Base-by-base conservation (phyloP, 192 early-diverging fungal species). In the Gigaspora rosea region DNA sequence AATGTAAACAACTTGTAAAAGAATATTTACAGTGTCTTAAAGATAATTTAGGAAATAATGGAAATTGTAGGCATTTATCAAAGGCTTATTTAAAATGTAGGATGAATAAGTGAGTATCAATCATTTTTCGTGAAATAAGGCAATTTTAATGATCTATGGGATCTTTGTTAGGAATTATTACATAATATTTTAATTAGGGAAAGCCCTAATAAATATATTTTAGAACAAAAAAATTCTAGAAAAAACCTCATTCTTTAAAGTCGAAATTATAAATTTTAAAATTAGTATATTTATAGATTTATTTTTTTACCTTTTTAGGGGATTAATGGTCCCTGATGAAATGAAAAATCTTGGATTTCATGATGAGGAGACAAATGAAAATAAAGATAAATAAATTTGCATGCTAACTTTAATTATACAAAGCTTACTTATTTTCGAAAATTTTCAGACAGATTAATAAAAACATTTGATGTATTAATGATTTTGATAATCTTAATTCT, bases 71-170 rank as follows among this genome's bases (percentile, higher is more conserved):
- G 18, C 72, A 84, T 16, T 66, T 96, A 7, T 92, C 94, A 15
- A 92, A 93, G 77, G 79, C 82, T 7, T 98, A 98, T 76, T 86
- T 98, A 16, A 85, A 91, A 81, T 98, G 96, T 73, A 87, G 96
- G 50, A 98, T 98, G 96, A 87, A 96, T 59, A 93, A 89, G 92
- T 92, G 82, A 82, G 83, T 62, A 49, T 56, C 41, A 41, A 49
- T 56, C 41, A 41, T 41, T 6, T 27, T 27, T 27, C 27, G 27
- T 27, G 7, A 41, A 41, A 41, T 41, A 41, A 1, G 41, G 41
- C 27, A 41, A 41, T 41, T 41, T 41, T 41, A 41, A 41, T 41
- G 41, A 41, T 41, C 41, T 41, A 27, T 41, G 41, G 41, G 41
- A 41, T 41, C 7, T 3, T 41, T 41, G 41, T 41, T 41, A 41